These are phyloP conservation scores for Pichia cephalocereana DNA, from an alignment of 805 yeast species.

Conservation along the genomic window DNA sequence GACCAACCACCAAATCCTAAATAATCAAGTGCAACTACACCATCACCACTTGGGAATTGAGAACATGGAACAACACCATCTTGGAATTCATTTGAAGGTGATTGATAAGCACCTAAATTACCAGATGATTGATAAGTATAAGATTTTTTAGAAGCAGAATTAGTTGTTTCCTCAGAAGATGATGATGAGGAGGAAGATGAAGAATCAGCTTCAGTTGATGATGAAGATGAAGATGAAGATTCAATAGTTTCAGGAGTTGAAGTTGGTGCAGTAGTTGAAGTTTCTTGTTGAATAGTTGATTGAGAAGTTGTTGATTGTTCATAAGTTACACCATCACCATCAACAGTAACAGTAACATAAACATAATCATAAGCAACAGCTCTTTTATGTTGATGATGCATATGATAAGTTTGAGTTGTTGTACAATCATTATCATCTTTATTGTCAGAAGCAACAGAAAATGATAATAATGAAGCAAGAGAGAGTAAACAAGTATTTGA, in stretches of 20 bases:
- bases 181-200: conserved; percentile 25
- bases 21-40: conserved; percentile 68
- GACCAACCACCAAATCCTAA: conserved; percentile 60
- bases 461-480: conserved; percentile 18
- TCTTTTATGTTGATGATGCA: conserved; percentile 54
- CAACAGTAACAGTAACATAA: conserved; percentile 47
- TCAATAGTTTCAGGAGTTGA: conserved; percentile 20
- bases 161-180: conserved; percentile 20
- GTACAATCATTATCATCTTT: conserved; percentile 32
- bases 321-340: conserved; percentile 38
- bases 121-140: conserved; percentile 38
- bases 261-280: conserved; percentile 20
- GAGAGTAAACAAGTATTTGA: conserved; percentile 18
- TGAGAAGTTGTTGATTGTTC: conserved; percentile 20
- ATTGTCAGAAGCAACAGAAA: conserved; percentile 28
- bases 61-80: conserved; percentile 68
- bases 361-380: conserved; percentile 40
- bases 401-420: conserved; percentile 34
- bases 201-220: conserved; percentile 20
- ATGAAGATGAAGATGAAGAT: conserved; percentile 16
- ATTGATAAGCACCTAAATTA: conserved; percentile 46
- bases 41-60: conserved; percentile 70
- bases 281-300: conserved; percentile 11
- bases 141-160: conserved; percentile 25
- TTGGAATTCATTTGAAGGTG: conserved; percentile 52